Base-by-base conservation (phyloP, 2,329 filamentous ascomycete genomes). In the Pseudomassariella vexata region DNA sequence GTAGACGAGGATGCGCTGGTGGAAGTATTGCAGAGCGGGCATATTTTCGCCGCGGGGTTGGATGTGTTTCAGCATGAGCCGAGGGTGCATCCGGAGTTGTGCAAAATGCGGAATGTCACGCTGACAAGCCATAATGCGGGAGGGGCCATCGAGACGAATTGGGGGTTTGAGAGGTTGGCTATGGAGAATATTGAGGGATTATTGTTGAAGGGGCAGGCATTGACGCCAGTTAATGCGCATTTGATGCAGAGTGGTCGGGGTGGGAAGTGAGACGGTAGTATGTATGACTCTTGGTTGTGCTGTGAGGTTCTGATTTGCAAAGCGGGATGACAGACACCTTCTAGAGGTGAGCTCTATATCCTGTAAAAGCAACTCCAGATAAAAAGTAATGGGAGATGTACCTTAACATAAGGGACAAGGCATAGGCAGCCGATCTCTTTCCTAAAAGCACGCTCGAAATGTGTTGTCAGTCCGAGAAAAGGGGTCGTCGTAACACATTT, bases 51-150 rank as follows among this genome's bases (percentile, higher is more conserved):
- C 3, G 68, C 63, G 2, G 70, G 66, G 0, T 43, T 74, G 22
- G 71, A 74, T 48, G 70, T 76, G 9, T 66, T 70, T 48, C 64
- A 67, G 28, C 40, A 66, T 45, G 71, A 76, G 47, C 71, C 70
- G 2, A 24, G 49, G 34, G 63, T 63, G 18, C 62, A 61, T 41
- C 46, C 49, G 14, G 52, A 57, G 20, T 44, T 73, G 25, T 35
- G 37, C 2, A 40, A 35, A 11, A 37, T 41, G 20, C 34, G 45
- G 4, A 50, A 57, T 18, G 62, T 59, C 1, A 66, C 65, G 28
- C 50, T 76, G 23, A 65, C 73, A 11, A 61, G 62, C 14, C 73
- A 76, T 50, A 73, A 68, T 32, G 73, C 70, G 2, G 72, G 73
- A 0, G 68, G 70, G 3, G 70, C 68, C 9, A 55, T 75, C 5